phyloP scores from a whole-genome alignment of 2,329 filamentous ascomycete genomes.

The Hymenotorrendiella dingleyae region DNA sequence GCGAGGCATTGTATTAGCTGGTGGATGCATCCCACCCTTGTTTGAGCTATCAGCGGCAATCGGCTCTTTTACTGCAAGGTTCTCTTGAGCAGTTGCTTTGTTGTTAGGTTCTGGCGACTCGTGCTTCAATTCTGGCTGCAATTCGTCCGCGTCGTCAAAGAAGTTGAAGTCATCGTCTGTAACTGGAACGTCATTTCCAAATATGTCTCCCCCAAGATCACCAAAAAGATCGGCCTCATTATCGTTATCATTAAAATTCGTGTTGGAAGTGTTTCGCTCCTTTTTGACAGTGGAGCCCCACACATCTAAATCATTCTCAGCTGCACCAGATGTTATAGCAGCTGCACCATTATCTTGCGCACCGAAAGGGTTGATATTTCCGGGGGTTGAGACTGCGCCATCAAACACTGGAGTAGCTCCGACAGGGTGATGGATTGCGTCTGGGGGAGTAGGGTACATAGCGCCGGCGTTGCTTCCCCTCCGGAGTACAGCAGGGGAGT shows the following conservation, averaged over 20 bases:
- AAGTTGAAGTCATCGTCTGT: constrained; percentile 81
- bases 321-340: constrained; percentile 7
- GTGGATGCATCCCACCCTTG: constrained; percentile 2
- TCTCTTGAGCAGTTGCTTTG: constrained; percentile 3
- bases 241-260: constrained; percentile 24
- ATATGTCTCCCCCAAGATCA: constrained; percentile 63
- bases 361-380: constrained; percentile 33
- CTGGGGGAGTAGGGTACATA: constrained; percentile 69
- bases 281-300: constrained; percentile 26
- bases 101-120: constrained; percentile 7
- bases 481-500: constrained; percentile 47
- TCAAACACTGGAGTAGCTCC: constrained; percentile 53
- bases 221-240: constrained; percentile 50
- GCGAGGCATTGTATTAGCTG: neutral
- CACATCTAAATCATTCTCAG: constrained; percentile 22
- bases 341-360: constrained; percentile 35
- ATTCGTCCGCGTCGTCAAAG: constrained; percentile 57
- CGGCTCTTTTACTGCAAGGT: neutral
- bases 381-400: constrained; percentile 49
- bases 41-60: neutral
- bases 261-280: constrained; percentile 15
- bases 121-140: constrained; percentile 20
- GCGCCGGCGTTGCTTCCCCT: constrained; percentile 45
- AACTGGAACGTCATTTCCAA: constrained; percentile 67
- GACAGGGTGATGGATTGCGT: constrained; percentile 50